phyloP scores from a whole-genome alignment of 495 filamentous ascomycete species.

The Parathielavia appendiculata region DNA sequence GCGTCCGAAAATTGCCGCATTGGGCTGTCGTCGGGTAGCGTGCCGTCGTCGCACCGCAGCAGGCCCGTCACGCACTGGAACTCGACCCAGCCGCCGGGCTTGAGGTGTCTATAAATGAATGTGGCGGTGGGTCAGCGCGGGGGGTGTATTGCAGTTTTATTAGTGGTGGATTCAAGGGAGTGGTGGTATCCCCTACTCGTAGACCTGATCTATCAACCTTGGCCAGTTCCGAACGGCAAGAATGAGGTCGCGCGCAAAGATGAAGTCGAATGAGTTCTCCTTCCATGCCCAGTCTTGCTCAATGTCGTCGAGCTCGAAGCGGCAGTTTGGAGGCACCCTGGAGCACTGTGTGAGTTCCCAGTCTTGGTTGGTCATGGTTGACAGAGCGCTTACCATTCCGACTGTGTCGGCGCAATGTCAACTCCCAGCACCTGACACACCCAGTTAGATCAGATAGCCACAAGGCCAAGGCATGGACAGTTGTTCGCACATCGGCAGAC shows the following conservation, averaged over 20 bases:
- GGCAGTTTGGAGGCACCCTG: slow-evolving; percentile 37
- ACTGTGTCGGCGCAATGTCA: slow-evolving; percentile 10
- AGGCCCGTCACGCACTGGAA: slow-evolving; percentile 37
- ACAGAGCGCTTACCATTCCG: slow-evolving; percentile 4
- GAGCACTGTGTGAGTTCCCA: background rate
- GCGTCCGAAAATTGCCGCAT: slow-evolving; percentile 23
- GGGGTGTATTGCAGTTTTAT: background rate
- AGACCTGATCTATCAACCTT: slow-evolving; percentile 19
- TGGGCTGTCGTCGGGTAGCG: slow-evolving; percentile 18
- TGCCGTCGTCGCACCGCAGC: slow-evolving; percentile 31
- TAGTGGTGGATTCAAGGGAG: background rate
- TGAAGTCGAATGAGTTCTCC: slow-evolving; percentile 55
- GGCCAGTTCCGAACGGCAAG: slow-evolving; percentile 8
- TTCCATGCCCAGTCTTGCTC: slow-evolving; percentile 51
- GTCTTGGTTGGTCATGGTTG: too few species aligned
- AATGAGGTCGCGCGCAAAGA: slow-evolving; percentile 43
- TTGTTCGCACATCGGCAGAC: slow-evolving; percentile 35
- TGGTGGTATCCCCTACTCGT: slow-evolving; percentile 13
- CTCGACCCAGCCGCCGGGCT: slow-evolving; percentile 47
- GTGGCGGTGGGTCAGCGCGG: background rate
- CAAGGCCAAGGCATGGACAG: too few species aligned
- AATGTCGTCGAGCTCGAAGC: slow-evolving; percentile 55
- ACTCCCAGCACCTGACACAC: slow-evolving; percentile 7
- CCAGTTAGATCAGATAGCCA: background rate
- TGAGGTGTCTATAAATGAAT: slow-evolving; percentile 24